Base-by-base conservation (phyloP, 2,329 filamentous ascomycete species). In the Pseudopithomyces maydicus region DNA sequence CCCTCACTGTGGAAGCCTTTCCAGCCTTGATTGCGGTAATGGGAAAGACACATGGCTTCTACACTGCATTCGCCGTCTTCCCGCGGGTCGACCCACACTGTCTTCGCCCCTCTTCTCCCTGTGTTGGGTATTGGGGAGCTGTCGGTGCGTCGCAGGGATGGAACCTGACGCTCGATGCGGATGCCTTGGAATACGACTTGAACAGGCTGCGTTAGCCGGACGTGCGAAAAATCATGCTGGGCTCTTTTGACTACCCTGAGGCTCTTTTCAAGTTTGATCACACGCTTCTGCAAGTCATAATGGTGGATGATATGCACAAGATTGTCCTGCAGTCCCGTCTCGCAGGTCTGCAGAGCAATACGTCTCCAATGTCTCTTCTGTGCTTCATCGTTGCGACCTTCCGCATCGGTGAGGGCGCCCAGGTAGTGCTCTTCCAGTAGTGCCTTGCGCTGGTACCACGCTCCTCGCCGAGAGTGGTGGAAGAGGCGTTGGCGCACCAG, bases 341-440 rank as follows among this genome's bases (percentile, higher is more conserved):
- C 93, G 70, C 95, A 98, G 0, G 95, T 99, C 7, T 81, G 78
- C 3, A 91, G 80, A 0, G 95, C 91, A 19, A 88, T 82, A 8
- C 85, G 82, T 71, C 88, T 92, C 93, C 93, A 99, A 63, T 90
- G 83, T 67, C 89, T 94, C 77, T 91, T 95, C 69, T 90, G 89
- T 8, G 79, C 77, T 42, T 90, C 87, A 15, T 81, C 77, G 38
- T 72, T 67, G 20, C 67, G 62, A 17, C 61, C 65, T 35, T 60
- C 67, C 5, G 60, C 14, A 7, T 68, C 57, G 2, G 58, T 63
- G 2, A 74, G 56, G 12, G 58, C 29, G 80, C 87, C 84, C 90
- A 98, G 93, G 74, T 99, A 98, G 71, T 96, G 92, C 73, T 99
- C 95, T 78, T 99, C 95, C 1, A 99, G 77, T 1, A 99, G 80